Evolutionary conservation across 352 stramenopile genomes (phyloP).

Genomic region (Ophiocytium majus): DNA sequence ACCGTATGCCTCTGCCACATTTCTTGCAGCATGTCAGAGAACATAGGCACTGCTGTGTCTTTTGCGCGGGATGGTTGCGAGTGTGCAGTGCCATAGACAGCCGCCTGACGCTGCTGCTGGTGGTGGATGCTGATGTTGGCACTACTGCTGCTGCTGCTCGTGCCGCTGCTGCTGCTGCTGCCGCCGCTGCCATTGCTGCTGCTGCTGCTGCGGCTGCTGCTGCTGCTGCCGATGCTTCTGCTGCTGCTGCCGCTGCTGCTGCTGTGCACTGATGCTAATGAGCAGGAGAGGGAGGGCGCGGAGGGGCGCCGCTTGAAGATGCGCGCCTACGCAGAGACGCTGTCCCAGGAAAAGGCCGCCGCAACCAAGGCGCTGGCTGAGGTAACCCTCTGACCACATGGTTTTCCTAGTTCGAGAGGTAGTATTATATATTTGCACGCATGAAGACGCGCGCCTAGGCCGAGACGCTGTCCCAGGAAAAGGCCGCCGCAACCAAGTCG

Average conservation of each 20-base stretch:
- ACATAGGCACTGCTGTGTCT: too few relatives aligned
- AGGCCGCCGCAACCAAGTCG: not conserved
- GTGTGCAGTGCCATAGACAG: too few relatives aligned
- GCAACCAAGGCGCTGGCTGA: not conserved
- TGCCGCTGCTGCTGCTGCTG: not conserved
- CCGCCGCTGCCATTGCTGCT: not conserved
- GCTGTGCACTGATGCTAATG: too few relatives aligned
- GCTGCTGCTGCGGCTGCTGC: not conserved
- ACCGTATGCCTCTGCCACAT: too few relatives aligned
- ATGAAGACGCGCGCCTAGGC: not conserved
- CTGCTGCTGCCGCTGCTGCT: not conserved
- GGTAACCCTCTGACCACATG: not conserved
- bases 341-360: not conserved
- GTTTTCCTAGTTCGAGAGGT: not conserved
- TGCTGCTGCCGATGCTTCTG: not conserved
- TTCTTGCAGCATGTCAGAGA: too few relatives aligned
- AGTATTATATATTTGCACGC: not conserved
- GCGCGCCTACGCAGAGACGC: conserved; percentile 9
- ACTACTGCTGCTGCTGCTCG: not conserved
- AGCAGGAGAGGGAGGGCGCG: not conserved
- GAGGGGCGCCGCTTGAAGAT: not conserved
- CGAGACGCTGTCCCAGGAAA: not conserved
- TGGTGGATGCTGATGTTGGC: not conserved
- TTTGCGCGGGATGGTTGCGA: too few relatives aligned
- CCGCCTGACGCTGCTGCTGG: too few relatives aligned